phyloP scores from a whole-genome alignment of 306 rosid genomes.

The Inga laurina region DNA sequence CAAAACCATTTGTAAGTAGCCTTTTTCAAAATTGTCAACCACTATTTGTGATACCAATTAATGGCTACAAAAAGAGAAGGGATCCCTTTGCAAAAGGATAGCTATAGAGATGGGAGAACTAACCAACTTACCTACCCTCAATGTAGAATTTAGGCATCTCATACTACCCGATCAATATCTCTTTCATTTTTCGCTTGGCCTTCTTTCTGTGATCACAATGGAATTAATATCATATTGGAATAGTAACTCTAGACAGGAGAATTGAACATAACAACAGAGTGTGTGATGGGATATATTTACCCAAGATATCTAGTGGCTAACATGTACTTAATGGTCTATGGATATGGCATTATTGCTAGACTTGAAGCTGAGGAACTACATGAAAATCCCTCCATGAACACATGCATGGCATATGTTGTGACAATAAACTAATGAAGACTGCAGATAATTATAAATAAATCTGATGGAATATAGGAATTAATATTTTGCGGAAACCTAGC shows the following conservation, averaged over 20 bases:
- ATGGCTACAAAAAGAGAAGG: no score
- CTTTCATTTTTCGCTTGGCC: not conserved
- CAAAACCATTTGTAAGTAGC: not conserved
- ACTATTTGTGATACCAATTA: not conserved
- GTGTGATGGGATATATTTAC: conserved; percentile 77
- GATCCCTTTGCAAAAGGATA: no score
- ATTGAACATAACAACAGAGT: conserved; percentile 71
- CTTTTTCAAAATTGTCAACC: not conserved
- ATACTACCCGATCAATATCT: not conserved
- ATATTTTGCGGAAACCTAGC: no score
- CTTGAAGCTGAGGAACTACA: not conserved
- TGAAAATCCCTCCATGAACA: not conserved
- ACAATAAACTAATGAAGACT: not conserved
- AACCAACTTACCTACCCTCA: not conserved
- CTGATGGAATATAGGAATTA: no score
- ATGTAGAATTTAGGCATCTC: not conserved
- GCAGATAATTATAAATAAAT: not conserved
- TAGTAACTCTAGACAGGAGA: conserved; percentile 56
- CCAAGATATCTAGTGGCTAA: conserved; percentile 90
- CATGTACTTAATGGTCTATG: conserved; percentile 92
- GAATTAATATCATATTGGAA: not conserved
- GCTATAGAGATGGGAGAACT: not conserved
- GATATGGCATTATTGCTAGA: conserved; percentile 80
- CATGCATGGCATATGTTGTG: not conserved
- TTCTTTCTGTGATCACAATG: not conserved